These are phyloP conservation scores for Ophiocordyceps polyrhachis-furcata DNA, from an alignment of 2,329 filamentous ascomycete genomes.

Conservation along the genomic window DNA sequence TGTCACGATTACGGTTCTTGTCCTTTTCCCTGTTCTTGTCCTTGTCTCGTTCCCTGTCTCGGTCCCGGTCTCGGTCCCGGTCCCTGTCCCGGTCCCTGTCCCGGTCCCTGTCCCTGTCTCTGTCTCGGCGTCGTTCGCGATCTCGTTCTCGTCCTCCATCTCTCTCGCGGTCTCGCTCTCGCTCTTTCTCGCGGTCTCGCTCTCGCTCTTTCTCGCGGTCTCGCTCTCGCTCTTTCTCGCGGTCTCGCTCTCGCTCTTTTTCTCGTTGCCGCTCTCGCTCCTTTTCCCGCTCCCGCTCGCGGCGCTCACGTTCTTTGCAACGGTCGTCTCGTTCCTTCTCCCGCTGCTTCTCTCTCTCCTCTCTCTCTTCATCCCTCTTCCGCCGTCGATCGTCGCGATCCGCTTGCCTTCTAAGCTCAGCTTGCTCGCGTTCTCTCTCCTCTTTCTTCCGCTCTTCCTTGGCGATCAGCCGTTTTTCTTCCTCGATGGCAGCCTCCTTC, in stretches of 20 bases:
- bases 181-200: conserved; percentile 7
- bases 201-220: conserved; percentile 13
- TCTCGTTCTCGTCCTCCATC: not conserved
- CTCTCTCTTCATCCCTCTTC: conserved; percentile 33
- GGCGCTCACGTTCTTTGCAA: conserved; percentile 16
- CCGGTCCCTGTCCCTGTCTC: conserved; percentile 10
- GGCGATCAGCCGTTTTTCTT: conserved; percentile 40
- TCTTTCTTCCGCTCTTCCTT: conserved; percentile 34
- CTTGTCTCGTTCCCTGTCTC: conserved; percentile 7
- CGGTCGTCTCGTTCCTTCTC: conserved; percentile 20
- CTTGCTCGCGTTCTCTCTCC: conserved; percentile 29
- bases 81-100: conserved; percentile 9
- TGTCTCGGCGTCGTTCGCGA: conserved; percentile 1
- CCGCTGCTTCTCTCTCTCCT: conserved; percentile 19
- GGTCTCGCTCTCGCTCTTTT: conserved; percentile 11
- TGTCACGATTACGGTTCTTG: conserved; percentile 15
- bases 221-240: conserved; percentile 11
- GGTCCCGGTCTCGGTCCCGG: conserved; percentile 11
- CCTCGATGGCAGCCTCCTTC: conserved; percentile 40
- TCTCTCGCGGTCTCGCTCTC: not conserved
- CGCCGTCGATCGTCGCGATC: conserved; percentile 29
- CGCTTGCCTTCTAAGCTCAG: conserved; percentile 28
- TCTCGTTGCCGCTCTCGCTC: conserved; percentile 11
- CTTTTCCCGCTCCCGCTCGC: conserved; percentile 13
- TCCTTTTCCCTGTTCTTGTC: conserved; percentile 8